Conservation (phyloP, 139 green algal genomes). For the Desmodesmus armatus region DNA sequence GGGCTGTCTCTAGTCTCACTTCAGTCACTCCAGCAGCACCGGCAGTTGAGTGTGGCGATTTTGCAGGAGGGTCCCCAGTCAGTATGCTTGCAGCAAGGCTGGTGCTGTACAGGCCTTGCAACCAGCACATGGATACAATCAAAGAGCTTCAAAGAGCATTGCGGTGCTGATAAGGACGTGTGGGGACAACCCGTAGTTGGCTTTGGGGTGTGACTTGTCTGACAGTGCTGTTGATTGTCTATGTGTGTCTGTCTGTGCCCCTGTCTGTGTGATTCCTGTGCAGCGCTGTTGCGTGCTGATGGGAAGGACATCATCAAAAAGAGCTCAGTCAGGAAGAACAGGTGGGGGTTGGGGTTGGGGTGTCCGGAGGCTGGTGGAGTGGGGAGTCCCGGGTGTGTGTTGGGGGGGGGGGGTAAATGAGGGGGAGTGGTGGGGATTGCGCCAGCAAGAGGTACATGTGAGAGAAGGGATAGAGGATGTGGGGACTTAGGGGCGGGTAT, state of each 20-base stretch:
- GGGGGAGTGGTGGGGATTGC: not conserved
- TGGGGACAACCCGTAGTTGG: not conserved
- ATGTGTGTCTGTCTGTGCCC: not conserved
- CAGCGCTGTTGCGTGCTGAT: constrained; percentile 77
- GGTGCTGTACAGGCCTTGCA: too few species aligned
- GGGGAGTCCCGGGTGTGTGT: too few species aligned
- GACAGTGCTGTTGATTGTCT: not conserved
- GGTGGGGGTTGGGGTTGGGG: too few species aligned
- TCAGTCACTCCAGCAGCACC: too few species aligned
- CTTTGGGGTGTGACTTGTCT: not conserved
- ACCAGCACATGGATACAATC: too few species aligned
- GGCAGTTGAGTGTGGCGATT: too few species aligned
- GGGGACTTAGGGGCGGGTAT: too few species aligned
- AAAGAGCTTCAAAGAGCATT: too few species aligned
- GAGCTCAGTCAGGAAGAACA: constrained; percentile 71
- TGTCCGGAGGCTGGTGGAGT: not conserved
- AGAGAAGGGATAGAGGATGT: not conserved
- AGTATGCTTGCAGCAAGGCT: too few species aligned
- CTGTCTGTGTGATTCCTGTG: not conserved
- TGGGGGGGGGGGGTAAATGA: too few species aligned
- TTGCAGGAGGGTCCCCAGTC: too few species aligned
- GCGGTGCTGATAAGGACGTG: not conserved
- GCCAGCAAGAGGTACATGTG: not conserved
- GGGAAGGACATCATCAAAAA: constrained; percentile 92
- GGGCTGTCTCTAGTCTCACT: too few species aligned